A percentile compares a stretch with the other conserved stretches of the same genome.
These are phyloP conservation scores for Micractinium conductrix DNA, from an alignment of 139 green algal genomes.

Conservation along the genomic window DNA sequence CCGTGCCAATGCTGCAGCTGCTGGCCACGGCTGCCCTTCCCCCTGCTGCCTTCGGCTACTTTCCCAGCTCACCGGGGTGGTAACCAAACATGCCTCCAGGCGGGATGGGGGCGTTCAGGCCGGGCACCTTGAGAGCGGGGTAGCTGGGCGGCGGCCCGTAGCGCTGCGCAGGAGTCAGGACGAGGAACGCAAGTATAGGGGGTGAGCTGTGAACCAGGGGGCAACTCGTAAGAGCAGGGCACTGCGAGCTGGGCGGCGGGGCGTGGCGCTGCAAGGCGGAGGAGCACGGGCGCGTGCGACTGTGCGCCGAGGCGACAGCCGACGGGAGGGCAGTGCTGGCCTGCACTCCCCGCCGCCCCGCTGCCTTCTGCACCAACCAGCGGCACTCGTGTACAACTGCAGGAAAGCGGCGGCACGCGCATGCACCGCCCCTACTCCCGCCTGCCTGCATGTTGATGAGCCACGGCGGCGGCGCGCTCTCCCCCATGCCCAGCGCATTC, in stretches of 20 bases:
- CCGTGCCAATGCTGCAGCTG: neutral
- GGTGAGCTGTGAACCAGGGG: no score
- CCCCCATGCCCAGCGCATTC: constrained; percentile 89
- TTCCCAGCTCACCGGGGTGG: constrained; percentile 62
- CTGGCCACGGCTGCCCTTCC: neutral
- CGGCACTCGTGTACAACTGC: no score
- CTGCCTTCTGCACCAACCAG: no score
- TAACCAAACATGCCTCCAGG: constrained; percentile 86
- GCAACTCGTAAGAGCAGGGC: no score
- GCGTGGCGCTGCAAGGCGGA: neutral
- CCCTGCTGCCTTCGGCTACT: neutral
- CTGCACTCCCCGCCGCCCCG: no score
- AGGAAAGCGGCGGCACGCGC: no score
- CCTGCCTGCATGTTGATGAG: constrained; percentile 92
- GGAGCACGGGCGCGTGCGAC: no score
- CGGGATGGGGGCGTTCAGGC: constrained; percentile 97
- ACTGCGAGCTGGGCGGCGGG: no score
- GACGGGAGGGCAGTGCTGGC: no score
- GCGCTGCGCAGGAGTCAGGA: constrained; percentile 76
- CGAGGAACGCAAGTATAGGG: no score
- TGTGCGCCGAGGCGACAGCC: no score
- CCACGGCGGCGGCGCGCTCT: constrained; percentile 87
- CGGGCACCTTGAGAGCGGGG: constrained; percentile 85
- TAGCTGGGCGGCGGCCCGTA: constrained; percentile 98
- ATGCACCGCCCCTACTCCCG: neutral